Percentiles rank a stretch among this genome's conserved stretches.
Evolutionary conservation across 2,329 filamentous ascomycete genomes (phyloP).

Genomic region (Mariannaea sp.): DNA sequence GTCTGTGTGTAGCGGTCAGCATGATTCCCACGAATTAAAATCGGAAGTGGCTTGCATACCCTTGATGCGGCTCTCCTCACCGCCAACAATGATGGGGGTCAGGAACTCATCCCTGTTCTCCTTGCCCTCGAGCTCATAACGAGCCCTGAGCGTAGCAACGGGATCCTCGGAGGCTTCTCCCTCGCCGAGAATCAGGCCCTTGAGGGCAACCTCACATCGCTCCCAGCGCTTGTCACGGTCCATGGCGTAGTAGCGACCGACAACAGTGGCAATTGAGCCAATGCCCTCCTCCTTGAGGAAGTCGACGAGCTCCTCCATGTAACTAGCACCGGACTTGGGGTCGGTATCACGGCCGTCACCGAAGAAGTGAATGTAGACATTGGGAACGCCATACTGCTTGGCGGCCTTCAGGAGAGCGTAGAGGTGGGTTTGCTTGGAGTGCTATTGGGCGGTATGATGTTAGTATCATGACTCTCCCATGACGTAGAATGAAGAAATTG

Average conservation of each 20-base stretch:
- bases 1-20: constrained; percentile 55
- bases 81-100: constrained; percentile 94
- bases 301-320: constrained; percentile 84
- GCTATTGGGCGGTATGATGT: constrained; percentile 53
- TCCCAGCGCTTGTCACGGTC: constrained; percentile 99
- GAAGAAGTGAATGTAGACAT: constrained; percentile 99
- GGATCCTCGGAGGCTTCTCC: constrained; percentile 86
- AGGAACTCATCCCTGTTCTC: constrained; percentile 94
- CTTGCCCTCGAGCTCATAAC: constrained; percentile 73
- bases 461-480: constrained; percentile 7
- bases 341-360: constrained; percentile 97
- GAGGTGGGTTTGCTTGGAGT: constrained; percentile 94
- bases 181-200: constrained; percentile 83
- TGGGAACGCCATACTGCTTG: constrained; percentile 82
- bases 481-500: neutral
- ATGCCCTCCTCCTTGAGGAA: constrained; percentile 81
- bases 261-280: constrained; percentile 88
- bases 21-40: neutral
- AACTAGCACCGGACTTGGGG: constrained; percentile 87
- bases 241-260: constrained; percentile 98
- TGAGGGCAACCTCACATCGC: constrained; percentile 85
- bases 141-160: constrained; percentile 82
- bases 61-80: constrained; percentile 83
- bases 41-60: constrained; percentile 53
- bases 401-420: constrained; percentile 86